phyloP scores from a whole-genome alignment of 192 early-diverging fungal genomes.

The Podila epicladia region DNA sequence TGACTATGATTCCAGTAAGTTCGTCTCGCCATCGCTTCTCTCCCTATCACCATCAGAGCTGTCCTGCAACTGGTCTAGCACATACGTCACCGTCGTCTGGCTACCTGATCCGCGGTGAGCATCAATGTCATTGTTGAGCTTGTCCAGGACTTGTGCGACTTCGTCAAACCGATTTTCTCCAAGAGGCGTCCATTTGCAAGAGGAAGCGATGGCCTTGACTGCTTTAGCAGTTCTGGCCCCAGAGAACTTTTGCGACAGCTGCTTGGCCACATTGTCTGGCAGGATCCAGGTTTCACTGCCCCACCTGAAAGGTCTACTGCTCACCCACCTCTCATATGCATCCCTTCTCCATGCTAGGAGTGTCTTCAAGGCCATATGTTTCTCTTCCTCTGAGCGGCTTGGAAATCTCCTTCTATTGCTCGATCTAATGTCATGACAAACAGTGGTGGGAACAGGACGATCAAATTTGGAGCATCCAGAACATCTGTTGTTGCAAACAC shows the following conservation, averaged over 20 bases:
- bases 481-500: neutral
- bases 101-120: conserved; percentile 2
- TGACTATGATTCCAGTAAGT: neutral
- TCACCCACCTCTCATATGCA: conserved; percentile 13
- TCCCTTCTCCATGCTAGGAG: conserved; percentile 16
- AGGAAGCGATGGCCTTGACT: conserved; percentile 1
- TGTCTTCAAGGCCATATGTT: neutral
- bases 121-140: conserved; percentile 20
- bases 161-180: neutral
- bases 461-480: neutral
- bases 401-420: neutral
- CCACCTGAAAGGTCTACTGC: neutral
- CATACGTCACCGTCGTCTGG: neutral
- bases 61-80: conserved; percentile 7
- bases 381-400: neutral
- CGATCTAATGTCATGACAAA: neutral
- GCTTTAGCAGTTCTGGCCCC: conserved; percentile 2
- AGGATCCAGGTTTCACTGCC: conserved; percentile 7
- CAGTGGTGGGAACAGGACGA: neutral
- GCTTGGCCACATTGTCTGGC: conserved; percentile 9
- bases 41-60: neutral
- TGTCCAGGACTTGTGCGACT: conserved; percentile 1
- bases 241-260: conserved; percentile 8
- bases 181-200: conserved; percentile 2
- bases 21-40: conserved; percentile 1